Evolutionary conservation across 1,139 yeast species (phyloP), one percentile per base, ranked within the genome.

Genomic region (Candida neerlandica): DNA sequence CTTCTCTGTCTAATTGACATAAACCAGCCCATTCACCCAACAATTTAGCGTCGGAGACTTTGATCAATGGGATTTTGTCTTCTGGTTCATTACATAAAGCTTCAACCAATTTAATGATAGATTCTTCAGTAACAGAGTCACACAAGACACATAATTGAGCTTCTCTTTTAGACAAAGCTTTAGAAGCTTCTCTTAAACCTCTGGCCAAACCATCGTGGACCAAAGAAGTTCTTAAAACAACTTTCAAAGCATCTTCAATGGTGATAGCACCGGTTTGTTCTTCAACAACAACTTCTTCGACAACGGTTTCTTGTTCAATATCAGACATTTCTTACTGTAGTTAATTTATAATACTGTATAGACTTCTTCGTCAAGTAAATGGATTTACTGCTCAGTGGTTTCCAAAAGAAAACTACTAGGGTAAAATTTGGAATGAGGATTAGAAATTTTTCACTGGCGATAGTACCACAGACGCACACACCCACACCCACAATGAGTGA

Each of bases 11-110:
- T 71, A 94, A 87, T 83, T 91, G 94, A 84, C 97, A 95, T 69
- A 94, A 86, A 86, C 99, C 99, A 72, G 98, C 99, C 99, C 99
- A 94, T 85, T 94, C 98, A 85, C 99, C 99, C 75, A 94, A 88
- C 84, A 90, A 90, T 88, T 94, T 94, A 75, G 98, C 97, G 76
- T 95, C 99, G 67, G 98, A 90, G 67, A 94, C 98, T 89, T 94
- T 94, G 86, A 95, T 89, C 78, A 94, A 85, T 70, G 99, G 98
- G 67, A 94, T 90, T 83, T 90, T 90, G 80, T 86, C 85, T 75
- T 90, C 96, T 73, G 96, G 90, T 80, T 90, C 97, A 84, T 91
- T 90, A 83, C 98, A 92, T 73, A 94, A 87, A 81, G 98, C 98
- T 88, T 95, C 99, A 70, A 95, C 94, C 77, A 94, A 89, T 83